Evolutionary conservation across 2,329 filamentous ascomycete species (phyloP).

Genomic region (Penicillium sp.): DNA sequence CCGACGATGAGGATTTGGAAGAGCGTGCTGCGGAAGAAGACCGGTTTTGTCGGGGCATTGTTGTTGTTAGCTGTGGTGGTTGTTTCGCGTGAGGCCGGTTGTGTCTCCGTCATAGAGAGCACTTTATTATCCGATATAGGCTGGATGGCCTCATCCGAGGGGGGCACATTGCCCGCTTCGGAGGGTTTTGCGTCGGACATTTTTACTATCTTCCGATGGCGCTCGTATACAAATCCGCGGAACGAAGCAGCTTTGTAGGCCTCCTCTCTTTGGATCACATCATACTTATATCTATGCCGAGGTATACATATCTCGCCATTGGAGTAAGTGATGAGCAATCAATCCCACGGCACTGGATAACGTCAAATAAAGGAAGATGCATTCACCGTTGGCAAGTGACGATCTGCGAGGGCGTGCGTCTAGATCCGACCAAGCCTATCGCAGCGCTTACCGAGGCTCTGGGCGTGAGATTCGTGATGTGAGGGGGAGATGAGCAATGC

Average conservation of each 20-base stretch:
- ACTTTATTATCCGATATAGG: neutral
- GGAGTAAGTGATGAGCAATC: neutral
- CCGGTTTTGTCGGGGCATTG: neutral
- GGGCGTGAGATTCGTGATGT: constrained; percentile 2
- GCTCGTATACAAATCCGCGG: too few relatives aligned
- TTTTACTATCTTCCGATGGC: neutral
- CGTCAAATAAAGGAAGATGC: neutral
- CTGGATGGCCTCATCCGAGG: neutral
- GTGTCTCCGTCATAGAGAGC: neutral
- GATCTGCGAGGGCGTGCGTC: neutral
- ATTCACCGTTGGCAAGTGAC: neutral
- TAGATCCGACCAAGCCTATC: neutral
- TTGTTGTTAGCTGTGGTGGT: neutral
- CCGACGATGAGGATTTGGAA: constrained; percentile 50
- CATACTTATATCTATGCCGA: neutral
- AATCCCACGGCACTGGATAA: neutral
- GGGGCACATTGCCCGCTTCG: neutral
- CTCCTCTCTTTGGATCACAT: neutral
- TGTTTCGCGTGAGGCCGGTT: neutral
- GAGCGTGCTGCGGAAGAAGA: constrained; percentile 26
- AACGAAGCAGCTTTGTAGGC: too few relatives aligned
- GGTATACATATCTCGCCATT: neutral
- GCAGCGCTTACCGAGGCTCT: neutral
- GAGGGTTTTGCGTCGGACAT: neutral
- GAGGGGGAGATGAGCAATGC: constrained; percentile 12